These are phyloP conservation scores for Macrolepiota dolichaula DNA, from an alignment of 768 basidiomycete species.

Conservation along the genomic window DNA sequence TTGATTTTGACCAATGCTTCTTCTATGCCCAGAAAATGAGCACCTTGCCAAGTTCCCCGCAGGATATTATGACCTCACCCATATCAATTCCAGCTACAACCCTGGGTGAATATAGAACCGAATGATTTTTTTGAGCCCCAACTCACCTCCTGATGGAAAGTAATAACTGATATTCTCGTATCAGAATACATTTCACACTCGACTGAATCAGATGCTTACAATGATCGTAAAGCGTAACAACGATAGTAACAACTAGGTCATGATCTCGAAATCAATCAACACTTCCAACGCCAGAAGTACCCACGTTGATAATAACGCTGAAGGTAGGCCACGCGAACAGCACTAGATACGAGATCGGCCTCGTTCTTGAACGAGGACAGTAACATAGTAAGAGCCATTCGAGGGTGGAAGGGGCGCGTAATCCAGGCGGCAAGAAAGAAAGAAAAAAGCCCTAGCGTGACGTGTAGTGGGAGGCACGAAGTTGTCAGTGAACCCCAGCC, in stretches of 20 bases:
- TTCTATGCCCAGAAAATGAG: conserved; percentile 14
- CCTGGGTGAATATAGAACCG: not conserved
- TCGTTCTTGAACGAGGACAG: too few relatives aligned
- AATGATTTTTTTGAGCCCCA: not conserved
- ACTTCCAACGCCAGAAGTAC: too few relatives aligned
- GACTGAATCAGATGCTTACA: conserved; percentile 7
- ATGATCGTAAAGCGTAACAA: conserved; percentile 21
- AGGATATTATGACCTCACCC: conserved; percentile 13
- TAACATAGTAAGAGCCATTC: too few relatives aligned
- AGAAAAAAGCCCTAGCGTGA: too few relatives aligned
- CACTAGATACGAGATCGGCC: too few relatives aligned
- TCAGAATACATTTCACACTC: not conserved
- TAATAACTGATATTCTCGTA: conserved; percentile 12
- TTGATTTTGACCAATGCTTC: conserved; percentile 20
- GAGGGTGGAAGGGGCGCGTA: too few relatives aligned
- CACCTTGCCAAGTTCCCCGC: not conserved
- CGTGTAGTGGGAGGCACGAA: too few relatives aligned
- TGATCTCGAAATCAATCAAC: too few relatives aligned
- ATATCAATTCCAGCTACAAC: conserved; percentile 20
- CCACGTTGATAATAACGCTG: not conserved
- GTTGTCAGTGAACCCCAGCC: too few relatives aligned
- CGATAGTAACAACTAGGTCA: conserved; percentile 17
- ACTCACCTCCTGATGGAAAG: conserved; percentile 20
- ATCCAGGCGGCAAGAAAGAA: too few relatives aligned
- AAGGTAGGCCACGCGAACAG: too few relatives aligned